Base-by-base conservation (phyloP, 352 stramenopile genomes). In the Phytophthora quininea region DNA sequence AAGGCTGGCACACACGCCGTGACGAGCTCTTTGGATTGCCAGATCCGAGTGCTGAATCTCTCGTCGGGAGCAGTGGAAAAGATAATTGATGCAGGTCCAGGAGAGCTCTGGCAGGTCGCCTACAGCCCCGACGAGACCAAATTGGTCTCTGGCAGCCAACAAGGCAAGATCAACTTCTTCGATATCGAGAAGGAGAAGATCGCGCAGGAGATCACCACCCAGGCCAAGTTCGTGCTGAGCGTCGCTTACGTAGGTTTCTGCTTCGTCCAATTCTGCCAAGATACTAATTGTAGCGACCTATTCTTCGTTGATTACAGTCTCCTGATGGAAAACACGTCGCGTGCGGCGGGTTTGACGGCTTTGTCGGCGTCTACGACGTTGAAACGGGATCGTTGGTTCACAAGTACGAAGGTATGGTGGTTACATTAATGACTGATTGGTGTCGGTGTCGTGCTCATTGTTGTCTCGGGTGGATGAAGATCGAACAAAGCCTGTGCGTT, bases 91-190 rank as follows among this genome's bases (percentile, higher is more conserved):
- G 86, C 87, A 0, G 89, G 89, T 4, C 80, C 88, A 12, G 90
- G 92, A 11, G 91, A 97, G 67, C 82, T 94, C 45, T 97, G 90
- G 90, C 87, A 96, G 43, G 76, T 97, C 54, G 84, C 79, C 49
- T 95, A 95, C 65, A 93, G 80, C 52, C 86, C 84, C 0, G 85
- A 95, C 54, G 89, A 96, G 63, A 89, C 83, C 54, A 86, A 92
- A 47, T 62, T 95, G 45, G 86, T 82, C 52, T 90, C 89, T 4
- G 88, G 89, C 27, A 93, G 85, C 56, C 85, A 95, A 62, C 84
- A 93, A 65, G 86, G 88, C 45, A 96, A 95, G 67, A 88, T 97
- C 70, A 97, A 95, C 67, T 69, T 96, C 51, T 91, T 95, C 43
- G 85, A 97, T 64, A 63, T 95, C 15, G 82, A 93, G 57, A 68